Conservation (phyloP, 768 basidiomycete genomes). For the Termitomyces sp. region DNA sequence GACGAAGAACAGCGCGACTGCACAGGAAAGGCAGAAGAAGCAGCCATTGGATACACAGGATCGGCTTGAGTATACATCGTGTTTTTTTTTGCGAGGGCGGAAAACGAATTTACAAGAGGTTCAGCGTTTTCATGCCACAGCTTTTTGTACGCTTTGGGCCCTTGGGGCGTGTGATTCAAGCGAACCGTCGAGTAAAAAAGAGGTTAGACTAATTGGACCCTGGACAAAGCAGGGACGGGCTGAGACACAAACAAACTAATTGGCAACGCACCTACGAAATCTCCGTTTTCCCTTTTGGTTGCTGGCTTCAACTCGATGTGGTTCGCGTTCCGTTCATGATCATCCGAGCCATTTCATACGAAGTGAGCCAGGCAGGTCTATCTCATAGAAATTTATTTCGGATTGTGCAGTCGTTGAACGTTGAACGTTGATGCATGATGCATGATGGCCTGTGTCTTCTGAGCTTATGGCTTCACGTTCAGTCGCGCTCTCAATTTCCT, state of each 20-base stretch:
- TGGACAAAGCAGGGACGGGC: background rate
- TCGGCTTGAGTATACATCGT: background rate
- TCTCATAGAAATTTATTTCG: background rate
- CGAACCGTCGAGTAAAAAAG: constrained; percentile 4
- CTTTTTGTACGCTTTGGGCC: background rate
- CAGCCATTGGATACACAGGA: background rate
- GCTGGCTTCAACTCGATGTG: background rate
- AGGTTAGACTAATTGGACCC: constrained; percentile 13
- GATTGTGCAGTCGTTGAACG: background rate
- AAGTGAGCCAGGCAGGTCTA: background rate
- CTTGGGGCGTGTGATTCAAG: background rate
- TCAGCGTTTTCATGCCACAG: background rate
- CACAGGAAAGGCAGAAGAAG: background rate
- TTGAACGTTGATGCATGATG: too few relatives aligned
- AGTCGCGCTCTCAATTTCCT: background rate
- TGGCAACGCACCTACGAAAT: background rate
- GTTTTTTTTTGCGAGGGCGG: background rate
- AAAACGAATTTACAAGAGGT: background rate
- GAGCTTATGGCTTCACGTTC: background rate
- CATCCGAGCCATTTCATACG: background rate
- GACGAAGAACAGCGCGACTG: background rate
- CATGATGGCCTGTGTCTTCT: background rate
- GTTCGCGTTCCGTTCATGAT: background rate
- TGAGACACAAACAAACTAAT: background rate
- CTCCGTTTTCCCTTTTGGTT: constrained; percentile 1